Evolutionary conservation across 2,329 filamentous ascomycete species (phyloP), one percentile per base, ranked within the genome.

Genomic region (Aquanectria penicillioides): DNA sequence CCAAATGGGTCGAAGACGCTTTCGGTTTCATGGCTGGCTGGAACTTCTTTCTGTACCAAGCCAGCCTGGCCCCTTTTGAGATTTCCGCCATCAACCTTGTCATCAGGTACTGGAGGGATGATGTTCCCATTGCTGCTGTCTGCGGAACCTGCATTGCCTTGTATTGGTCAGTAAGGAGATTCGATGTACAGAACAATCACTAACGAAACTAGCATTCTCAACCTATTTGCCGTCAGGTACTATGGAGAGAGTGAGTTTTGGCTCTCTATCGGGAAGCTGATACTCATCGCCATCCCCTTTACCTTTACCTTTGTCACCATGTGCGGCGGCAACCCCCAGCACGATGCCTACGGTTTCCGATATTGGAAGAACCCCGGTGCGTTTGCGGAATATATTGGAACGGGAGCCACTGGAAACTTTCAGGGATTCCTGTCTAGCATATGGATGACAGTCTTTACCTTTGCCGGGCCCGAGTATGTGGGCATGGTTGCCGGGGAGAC

Each of bases 181-280:
- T n/a, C n/a, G n/a, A n/a, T n/a, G n/a, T n/a, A n/a, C n/a, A n/a
- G n/a, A n/a, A n/a, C n/a, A n/a, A n/a, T n/a, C n/a, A n/a, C n/a
- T n/a, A n/a, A n/a, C n/a, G n/a, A n/a, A n/a, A n/a, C n/a, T n/a
- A n/a, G n/a, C n/a, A n/a, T 79, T 31, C 75, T 85, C 72, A 83
- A 84, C 70, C 61, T 84, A 51, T 85, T 85, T 58, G 83, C 83
- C 29, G 81, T 82, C 6, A 71, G 80, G 7, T 80, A 80, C 6
- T 83, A 78, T 55, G 80, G 73, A 57, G 81, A 80, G 69, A 83
- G 34, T 43, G 37, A 43, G 48, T 37, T 9, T 7, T 49, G 46
- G 46, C 33, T 49, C 6, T 37, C 46, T 2, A 28, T 13, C n/a
- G 46, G 46, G 10, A 49, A 49, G n/a, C 22, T 49, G 2, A 9